A percentile compares a stretch with the other conserved stretches of the same genome.
These are phyloP conservation scores for slime mould (Dictyostelium discoideum) DNA, from an alignment of 78 protist species.

Conservation along the genomic window DNA sequence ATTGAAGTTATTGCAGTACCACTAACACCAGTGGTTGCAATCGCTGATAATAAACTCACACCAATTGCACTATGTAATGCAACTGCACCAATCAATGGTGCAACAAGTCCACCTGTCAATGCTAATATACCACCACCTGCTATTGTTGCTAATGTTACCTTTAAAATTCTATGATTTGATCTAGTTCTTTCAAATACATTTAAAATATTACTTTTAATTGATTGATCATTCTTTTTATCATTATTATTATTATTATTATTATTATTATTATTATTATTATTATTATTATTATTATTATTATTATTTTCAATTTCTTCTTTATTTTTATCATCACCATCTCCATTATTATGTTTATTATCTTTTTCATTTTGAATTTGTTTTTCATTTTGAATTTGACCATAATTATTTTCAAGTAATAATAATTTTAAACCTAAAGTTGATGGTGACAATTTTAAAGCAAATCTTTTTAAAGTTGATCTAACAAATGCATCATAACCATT, in stretches of 20 bases:
- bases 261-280: neutral
- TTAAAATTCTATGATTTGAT: conserved; percentile 37
- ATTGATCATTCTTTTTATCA: neutral
- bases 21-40: conserved; percentile 33
- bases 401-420: neutral
- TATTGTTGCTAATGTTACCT: conserved; percentile 31
- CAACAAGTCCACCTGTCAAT: conserved; percentile 32
- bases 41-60: conserved; percentile 6
- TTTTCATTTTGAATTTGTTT: neutral
- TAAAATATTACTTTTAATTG: neutral
- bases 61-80: conserved; percentile 46
- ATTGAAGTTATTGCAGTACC: conserved; percentile 39
- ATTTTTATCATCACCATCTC: neutral
- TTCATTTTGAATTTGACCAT: neutral
- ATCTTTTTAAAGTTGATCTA: conserved; percentile 45
- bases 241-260: too few relatives aligned
- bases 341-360: neutral
- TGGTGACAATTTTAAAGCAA: neutral
- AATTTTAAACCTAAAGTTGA: neutral
- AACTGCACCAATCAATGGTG: conserved; percentile 38
- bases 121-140: conserved; percentile 49
- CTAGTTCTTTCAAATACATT: conserved; percentile 69
- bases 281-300: neutral
- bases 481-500: conserved; percentile 40
- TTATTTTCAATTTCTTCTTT: neutral